These are phyloP conservation scores for Epichloe coenophiala DNA, from an alignment of 2,329 filamentous ascomycete genomes.

Conservation along the genomic window DNA sequence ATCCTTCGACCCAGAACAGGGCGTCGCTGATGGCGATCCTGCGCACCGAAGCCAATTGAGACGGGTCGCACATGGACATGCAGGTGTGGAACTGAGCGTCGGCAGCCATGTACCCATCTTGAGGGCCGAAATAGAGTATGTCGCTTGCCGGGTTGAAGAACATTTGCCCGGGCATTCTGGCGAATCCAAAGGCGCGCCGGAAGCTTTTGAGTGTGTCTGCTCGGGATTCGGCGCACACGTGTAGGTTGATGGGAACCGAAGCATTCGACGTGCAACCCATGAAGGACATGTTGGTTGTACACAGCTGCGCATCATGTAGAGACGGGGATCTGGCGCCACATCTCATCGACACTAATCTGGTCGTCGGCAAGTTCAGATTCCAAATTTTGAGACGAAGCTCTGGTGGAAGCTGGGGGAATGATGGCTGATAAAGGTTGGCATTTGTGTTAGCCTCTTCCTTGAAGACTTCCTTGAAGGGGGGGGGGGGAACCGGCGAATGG, in stretches of 20 bases:
- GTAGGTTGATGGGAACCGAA: conserved; percentile 29
- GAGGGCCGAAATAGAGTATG: conserved; percentile 33
- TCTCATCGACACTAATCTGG: conserved; percentile 29
- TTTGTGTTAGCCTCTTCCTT: neutral
- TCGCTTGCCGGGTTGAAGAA: conserved; percentile 28
- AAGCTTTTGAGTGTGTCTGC: conserved; percentile 29
- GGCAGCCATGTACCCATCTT: conserved; percentile 30
- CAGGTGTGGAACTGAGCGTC: conserved; percentile 31
- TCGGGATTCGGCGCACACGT: conserved; percentile 33
- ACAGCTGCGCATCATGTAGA: conserved; percentile 4
- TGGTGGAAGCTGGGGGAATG: conserved; percentile 28
- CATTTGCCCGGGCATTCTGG: conserved; percentile 25
- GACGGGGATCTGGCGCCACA: conserved; percentile 22
- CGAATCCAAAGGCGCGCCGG: conserved; percentile 27
- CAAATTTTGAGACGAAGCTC: conserved; percentile 36
- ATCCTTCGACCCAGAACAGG: conserved; percentile 25
- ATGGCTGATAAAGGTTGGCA: conserved; percentile 17
- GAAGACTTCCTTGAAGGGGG: neutral
- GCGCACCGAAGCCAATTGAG: conserved; percentile 26
- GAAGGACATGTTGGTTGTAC: conserved; percentile 9
- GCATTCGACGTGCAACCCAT: conserved; percentile 28
- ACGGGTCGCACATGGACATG: conserved; percentile 27
- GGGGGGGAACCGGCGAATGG: neutral
- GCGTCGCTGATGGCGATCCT: conserved; percentile 32
- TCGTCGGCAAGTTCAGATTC: conserved; percentile 27